These are phyloP conservation scores for Coelastrella sp. DNA, from an alignment of 139 green algal species.

Conservation along the genomic window DNA sequence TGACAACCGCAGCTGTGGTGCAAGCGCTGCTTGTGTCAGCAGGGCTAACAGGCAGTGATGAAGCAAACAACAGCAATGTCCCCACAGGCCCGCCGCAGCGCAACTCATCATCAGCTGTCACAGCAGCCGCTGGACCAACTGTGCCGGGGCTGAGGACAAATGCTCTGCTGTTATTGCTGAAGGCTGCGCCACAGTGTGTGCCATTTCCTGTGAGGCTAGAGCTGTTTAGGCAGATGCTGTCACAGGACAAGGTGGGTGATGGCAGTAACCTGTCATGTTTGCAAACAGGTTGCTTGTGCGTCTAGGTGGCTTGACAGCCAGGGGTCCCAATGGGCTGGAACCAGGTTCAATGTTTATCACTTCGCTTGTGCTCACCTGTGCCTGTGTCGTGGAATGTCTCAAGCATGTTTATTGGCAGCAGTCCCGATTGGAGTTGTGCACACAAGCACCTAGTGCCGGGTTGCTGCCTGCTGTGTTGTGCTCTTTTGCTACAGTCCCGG, in stretches of 20 bases:
- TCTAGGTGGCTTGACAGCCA: not conserved
- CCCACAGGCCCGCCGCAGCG: not conserved
- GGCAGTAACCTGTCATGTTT: not conserved
- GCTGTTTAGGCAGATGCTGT: constrained; percentile 76
- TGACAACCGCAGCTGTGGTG: constrained; percentile 25
- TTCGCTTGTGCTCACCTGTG: no score
- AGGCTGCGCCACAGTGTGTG: constrained; percentile 74
- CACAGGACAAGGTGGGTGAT: constrained; percentile 35
- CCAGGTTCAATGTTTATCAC: no score
- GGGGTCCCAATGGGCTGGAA: no score
- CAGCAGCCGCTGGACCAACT: not conserved
- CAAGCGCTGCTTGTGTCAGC: not conserved
- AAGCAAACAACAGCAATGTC: not conserved
- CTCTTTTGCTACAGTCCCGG: not conserved
- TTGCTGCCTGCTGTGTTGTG: constrained; percentile 12
- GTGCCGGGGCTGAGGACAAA: constrained; percentile 50
- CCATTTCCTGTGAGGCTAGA: constrained; percentile 77
- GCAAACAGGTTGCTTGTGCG: not conserved
- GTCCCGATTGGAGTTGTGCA: not conserved
- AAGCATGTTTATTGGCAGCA: not conserved
- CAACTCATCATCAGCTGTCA: not conserved
- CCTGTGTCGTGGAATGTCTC: no score
- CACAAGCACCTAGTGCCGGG: not conserved
- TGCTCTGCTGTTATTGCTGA: constrained; percentile 69
- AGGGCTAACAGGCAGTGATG: not conserved